Evolutionary conservation across 148 eudicot species (phyloP), one percentile per base, ranked within the genome.

Genomic region (Vaccinium vitisidaea): DNA sequence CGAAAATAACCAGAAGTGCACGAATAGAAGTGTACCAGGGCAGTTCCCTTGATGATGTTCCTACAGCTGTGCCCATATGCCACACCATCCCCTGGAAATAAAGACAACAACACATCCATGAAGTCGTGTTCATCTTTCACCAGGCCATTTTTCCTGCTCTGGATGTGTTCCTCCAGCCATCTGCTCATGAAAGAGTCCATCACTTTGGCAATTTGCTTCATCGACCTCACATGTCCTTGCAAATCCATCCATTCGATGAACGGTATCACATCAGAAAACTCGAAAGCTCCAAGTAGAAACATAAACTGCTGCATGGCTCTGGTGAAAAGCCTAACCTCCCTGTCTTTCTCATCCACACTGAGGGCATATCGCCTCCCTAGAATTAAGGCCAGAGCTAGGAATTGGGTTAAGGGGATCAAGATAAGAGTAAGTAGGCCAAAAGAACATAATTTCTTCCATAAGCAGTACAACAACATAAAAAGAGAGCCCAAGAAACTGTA

Each of bases 101-200:
- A 25, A 19, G 88, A 83, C 11, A 83, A 75, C 86, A 86, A 55
- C 59, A 83, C 88, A 61, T 85, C 82, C 78, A 88, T 49, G 53
- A 88, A 83, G 73, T 85, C 89, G 0, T 39, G 1, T 18, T 81
- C 80, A 2, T 59, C 77, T 27, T 43, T n/a, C n/a, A 8, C 70
- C 25, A 14, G 25, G 13, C 65, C 55, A 4, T 25, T 58, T 16
- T 53, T 5, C 55, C 53, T 19, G 8, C 53, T 39, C 53, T 80
- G 70, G 18, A 58, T 6, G 10, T 80, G 82, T 46, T 56, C 53
- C 21, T 80, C 82, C 82, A 59, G 3, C 82, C 82, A 80, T 46
- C 18, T 19, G 69, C 32, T 61, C 71, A 80, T 18, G 53, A 80
- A 32, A 18, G 8, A 3, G 48, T 80, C 82, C 82, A 80, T 10